Evolutionary conservation across 805 yeast genomes (phyloP).

Genomic region (Metschnikowia kunwiensis): DNA sequence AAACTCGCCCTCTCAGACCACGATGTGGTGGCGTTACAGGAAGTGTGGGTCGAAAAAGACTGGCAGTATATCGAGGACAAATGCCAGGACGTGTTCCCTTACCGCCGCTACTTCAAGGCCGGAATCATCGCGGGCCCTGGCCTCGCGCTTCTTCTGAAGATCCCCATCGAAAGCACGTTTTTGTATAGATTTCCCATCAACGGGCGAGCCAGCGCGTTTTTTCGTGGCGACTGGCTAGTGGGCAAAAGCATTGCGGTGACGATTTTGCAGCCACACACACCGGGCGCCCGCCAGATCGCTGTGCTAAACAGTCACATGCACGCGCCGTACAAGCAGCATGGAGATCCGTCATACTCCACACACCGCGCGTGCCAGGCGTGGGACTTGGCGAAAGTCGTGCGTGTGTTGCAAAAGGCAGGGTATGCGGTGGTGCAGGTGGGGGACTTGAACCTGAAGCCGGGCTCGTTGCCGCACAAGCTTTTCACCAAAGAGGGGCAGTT

Average conservation of each 20-base stretch:
- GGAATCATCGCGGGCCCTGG: constrained; percentile 96
- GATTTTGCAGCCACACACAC: constrained; percentile 47
- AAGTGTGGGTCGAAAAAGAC: constrained; percentile 85
- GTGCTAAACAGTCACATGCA: constrained; percentile 92
- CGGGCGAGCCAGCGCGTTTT: constrained; percentile 91
- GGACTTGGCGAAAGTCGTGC: constrained; percentile 76
- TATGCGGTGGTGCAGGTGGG: constrained; percentile 88
- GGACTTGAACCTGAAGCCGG: constrained; percentile 87
- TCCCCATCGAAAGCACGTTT: constrained; percentile 78
- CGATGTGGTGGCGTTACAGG: constrained; percentile 92
- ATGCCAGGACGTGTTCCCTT: constrained; percentile 53
- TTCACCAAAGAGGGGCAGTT: constrained; percentile 67
- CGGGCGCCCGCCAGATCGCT: constrained; percentile 58
- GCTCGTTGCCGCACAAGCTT: constrained; percentile 74
- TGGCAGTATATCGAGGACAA: constrained; percentile 59
- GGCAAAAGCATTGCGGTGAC: constrained; percentile 88
- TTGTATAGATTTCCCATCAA: constrained; percentile 85
- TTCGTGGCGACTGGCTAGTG: constrained; percentile 95
- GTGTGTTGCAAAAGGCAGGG: constrained; percentile 64
- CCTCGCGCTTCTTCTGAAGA: constrained; percentile 73
- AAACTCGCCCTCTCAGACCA: constrained; percentile 52
- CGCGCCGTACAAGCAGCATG: constrained; percentile 82
- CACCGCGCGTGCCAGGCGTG: constrained; percentile 96
- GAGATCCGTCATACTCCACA: constrained; percentile 86
- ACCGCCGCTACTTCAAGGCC: constrained; percentile 65